These are phyloP conservation scores for Corylus avellana DNA, from an alignment of 306 rosid genomes.

Conservation along the genomic window DNA sequence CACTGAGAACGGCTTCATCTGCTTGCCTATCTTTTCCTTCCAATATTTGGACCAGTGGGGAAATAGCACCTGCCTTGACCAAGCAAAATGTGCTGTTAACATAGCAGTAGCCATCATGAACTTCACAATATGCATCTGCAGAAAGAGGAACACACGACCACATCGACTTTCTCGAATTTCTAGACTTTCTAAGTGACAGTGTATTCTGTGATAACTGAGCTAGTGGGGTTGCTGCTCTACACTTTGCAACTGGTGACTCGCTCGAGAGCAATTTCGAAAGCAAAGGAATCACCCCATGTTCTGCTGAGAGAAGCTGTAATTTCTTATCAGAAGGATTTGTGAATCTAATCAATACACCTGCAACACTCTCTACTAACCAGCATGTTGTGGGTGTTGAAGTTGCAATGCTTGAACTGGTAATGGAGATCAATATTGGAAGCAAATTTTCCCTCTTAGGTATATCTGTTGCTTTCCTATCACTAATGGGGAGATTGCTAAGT, in stretches of 20 bases:
- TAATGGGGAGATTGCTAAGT: constrained; percentile 64
- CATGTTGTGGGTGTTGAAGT: constrained; percentile 31
- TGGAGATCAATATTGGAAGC: constrained; percentile 58
- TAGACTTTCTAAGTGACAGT: constrained; percentile 48
- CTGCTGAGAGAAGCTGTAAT: constrained; percentile 65
- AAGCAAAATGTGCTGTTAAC: constrained; percentile 73
- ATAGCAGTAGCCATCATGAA: constrained; percentile 67
- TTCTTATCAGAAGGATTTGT: constrained; percentile 75
- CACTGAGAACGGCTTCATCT: constrained; percentile 66
- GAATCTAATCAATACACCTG: constrained; percentile 62
- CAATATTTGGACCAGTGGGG: constrained; percentile 60
- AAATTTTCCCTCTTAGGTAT: constrained; percentile 54
- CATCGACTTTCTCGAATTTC: constrained; percentile 34
- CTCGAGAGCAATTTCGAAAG: constrained; percentile 70
- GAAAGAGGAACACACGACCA: constrained; percentile 76
- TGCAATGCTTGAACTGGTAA: constrained; percentile 41
- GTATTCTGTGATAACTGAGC: constrained; percentile 84
- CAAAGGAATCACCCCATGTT: constrained; percentile 75
- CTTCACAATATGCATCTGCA: constrained; percentile 57
- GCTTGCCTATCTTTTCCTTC: constrained; percentile 66
- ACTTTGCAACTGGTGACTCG: constrained; percentile 54
- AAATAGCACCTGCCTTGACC: constrained; percentile 73
- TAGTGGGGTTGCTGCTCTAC: constrained; percentile 72
- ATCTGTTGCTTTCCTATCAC: constrained; percentile 68
- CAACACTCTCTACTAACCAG: constrained; percentile 45